Conservation (phyloP, 179 eudicot species). For the Pouteria campechiana region DNA sequence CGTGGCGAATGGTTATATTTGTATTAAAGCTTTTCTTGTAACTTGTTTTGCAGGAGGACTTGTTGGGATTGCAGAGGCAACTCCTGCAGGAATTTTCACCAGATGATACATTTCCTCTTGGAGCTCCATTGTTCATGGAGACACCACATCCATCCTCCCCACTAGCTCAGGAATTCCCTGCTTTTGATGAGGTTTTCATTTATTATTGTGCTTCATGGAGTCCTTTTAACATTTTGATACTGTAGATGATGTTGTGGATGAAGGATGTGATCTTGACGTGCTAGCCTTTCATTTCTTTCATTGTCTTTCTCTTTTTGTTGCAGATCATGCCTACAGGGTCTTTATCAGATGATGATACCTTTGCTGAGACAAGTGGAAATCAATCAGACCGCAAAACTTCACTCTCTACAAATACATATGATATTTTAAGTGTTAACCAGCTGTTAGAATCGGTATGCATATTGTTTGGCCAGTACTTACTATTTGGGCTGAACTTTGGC, state of each 20-base stretch:
- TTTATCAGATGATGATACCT: slow-evolving; percentile 45
- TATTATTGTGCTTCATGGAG: no score
- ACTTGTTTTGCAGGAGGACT: slow-evolving; percentile 49
- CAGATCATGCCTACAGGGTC: slow-evolving; percentile 35
- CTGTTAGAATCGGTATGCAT: slow-evolving; percentile 88
- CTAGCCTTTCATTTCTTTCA: neutral
- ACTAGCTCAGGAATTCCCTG: slow-evolving; percentile 35
- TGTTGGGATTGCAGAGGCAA: slow-evolving; percentile 42
- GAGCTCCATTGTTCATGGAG: slow-evolving; percentile 67
- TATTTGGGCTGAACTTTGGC: no score
- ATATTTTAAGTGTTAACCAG: slow-evolving; percentile 76
- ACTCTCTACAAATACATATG: slow-evolving; percentile 44
- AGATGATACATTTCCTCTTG: slow-evolving; percentile 64
- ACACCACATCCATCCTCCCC: slow-evolving; percentile 71
- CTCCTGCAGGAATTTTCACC: slow-evolving; percentile 61
- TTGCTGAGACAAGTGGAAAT: slow-evolving; percentile 52
- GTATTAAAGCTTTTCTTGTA: no score
- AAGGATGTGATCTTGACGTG: no score
- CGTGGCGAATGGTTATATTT: no score
- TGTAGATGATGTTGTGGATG: no score
- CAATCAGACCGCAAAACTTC: slow-evolving; percentile 70
- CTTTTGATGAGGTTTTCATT: slow-evolving; percentile 46
- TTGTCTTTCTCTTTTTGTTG: neutral
- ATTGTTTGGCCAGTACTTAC: no score
- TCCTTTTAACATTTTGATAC: no score